Base-by-base conservation (phyloP, 306 rosid genomes). In the Hippophae rhamnoides region DNA sequence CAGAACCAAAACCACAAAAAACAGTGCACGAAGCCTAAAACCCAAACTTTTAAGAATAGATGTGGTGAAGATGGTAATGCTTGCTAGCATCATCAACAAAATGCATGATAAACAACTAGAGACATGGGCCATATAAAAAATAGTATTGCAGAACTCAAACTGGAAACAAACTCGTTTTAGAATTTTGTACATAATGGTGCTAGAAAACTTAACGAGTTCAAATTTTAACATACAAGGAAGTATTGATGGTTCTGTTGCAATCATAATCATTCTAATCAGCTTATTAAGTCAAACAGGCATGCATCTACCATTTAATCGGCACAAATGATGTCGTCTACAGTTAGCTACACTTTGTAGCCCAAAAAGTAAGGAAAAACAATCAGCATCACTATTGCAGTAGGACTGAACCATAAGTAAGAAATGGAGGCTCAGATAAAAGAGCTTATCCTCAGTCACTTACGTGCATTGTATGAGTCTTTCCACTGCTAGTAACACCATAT, bases 391-490 rank as follows among this genome's bases (percentile, higher is more conserved):
- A 3, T 43, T 27, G n/a, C 14, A 38, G 13, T 14, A 25, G 25
- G 25, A 9, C 18, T 42, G 42, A 50, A 48, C 25, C 9, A 13
- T n/a, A 26, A 54, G 27, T 6, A 27, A 50, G 14, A 27, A 43
- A 18, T 41, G 14, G 41, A 38, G 14, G 52, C 27, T 43, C 3
- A 2, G 60, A 46, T 43, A 14, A 61, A 41, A 51, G 8, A 52
- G 45, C 45, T 47, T 52, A 54, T 51, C 59, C 63, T 54, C 26
- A 45, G 41, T 55, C 38, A 67, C 95, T 84, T 78, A 87, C 96
- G 70, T 87, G 93, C 96, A 87, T 87, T 55, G 96, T 87, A 74
- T 87, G 96, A 18, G 96, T 87, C 83, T 87, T 87, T 53, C 96
- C 96, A 68, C 96, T 88, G 68, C 94, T 85, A 9, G 96, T 88